Evolutionary conservation across 1,139 yeast genomes (phyloP).

Genomic region (Saccharomyces hybrid): DNA sequence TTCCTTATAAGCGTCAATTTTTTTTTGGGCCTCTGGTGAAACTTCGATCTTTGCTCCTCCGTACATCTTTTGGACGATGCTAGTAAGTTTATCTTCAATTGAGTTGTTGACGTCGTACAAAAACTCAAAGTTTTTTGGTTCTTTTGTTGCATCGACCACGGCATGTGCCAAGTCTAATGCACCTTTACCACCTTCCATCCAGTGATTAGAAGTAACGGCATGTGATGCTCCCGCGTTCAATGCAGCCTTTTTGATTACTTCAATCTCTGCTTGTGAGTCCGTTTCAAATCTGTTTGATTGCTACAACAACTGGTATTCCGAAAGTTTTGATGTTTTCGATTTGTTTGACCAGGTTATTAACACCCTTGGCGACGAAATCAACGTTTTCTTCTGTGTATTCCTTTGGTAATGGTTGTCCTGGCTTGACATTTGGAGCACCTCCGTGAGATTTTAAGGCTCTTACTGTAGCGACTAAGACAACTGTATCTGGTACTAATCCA

Average conservation of each 20-base stretch:
- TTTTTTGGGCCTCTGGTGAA: constrained; percentile 57
- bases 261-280: constrained; percentile 79
- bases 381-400: constrained; percentile 82
- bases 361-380: constrained; percentile 75
- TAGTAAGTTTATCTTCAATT: constrained; percentile 66
- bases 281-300: constrained; percentile 87
- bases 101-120: constrained; percentile 64
- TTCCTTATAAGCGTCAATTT: constrained; percentile 55
- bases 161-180: constrained; percentile 85
- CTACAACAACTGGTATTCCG: constrained; percentile 92
- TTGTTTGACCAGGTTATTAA: constrained; percentile 87
- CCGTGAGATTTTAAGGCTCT: constrained; percentile 97
- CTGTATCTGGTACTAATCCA: constrained; percentile 84
- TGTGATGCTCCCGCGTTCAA: constrained; percentile 90
- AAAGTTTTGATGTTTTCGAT: constrained; percentile 77
- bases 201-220: constrained; percentile 91
- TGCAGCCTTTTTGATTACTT: constrained; percentile 74
- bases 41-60: constrained; percentile 66
- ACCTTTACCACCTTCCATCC: constrained; percentile 97
- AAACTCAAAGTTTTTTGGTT: constrained; percentile 54
- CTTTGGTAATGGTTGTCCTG: constrained; percentile 84
- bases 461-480: constrained; percentile 93
- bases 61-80: constrained; percentile 68
- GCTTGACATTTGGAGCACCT: constrained; percentile 96
- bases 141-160: constrained; percentile 65